Conservation (phyloP, 2,329 filamentous ascomycete genomes). For the Aspergillus tubingensis region DNA sequence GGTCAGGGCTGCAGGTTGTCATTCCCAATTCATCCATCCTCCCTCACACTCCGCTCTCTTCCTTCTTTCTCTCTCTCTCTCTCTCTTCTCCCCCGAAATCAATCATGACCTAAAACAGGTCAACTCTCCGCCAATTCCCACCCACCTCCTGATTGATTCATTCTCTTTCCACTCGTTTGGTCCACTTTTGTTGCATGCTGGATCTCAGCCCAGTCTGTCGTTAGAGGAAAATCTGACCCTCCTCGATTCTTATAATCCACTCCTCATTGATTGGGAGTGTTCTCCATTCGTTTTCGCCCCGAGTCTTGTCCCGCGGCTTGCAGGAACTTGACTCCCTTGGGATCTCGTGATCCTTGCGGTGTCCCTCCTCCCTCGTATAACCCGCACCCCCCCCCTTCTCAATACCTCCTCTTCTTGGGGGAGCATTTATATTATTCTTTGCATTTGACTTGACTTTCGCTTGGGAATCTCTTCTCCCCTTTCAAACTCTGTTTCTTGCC, state of each 20-base stretch:
- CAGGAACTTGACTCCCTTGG: background rate
- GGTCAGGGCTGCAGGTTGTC: too few relatives aligned
- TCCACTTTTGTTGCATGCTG: background rate
- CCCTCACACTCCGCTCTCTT: background rate
- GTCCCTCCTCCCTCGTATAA: background rate
- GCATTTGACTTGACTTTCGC: background rate
- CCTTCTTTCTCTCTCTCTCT: constrained; percentile 3
- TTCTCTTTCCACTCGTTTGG: constrained; percentile 2
- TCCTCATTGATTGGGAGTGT: background rate
- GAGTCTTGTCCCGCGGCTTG: background rate
- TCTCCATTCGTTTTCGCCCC: background rate
- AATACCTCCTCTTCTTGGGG: background rate
- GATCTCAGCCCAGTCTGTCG: background rate
- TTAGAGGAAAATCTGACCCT: background rate
- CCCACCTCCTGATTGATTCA: background rate
- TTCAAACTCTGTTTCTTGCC: background rate
- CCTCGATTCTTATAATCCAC: background rate
- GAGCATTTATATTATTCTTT: background rate
- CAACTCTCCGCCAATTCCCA: background rate
- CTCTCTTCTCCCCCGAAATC: background rate
- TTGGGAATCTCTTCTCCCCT: background rate
- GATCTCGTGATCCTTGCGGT: constrained; percentile 8
- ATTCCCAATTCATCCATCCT: too few relatives aligned
- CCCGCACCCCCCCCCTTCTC: too few relatives aligned
- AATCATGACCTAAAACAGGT: constrained; percentile 1